Evolutionary conservation across 306 rosid species (phyloP), one percentile per base, ranked within the genome.

Genomic region (Luffa aegyptiaca): DNA sequence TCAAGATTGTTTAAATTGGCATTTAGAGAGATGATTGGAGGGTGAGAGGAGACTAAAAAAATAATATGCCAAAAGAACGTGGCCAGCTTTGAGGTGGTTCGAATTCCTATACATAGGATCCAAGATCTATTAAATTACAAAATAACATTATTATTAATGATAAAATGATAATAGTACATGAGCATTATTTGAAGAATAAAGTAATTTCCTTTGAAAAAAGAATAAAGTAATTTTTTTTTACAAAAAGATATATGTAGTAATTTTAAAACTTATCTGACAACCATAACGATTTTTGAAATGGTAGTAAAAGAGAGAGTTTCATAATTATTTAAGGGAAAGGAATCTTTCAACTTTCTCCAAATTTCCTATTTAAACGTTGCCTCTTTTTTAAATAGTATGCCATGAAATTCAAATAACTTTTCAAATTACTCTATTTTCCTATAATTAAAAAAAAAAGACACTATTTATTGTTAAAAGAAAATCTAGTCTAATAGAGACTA

Each of bases 71-170:
- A 44, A 65, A 42, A 31, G 26, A 72, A 72, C 77, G 77, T 72
- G 77, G 77, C 77, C 77, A 72, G 77, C 57, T 72, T 72, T 48
- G 59, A 72, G 53, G 37, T 46, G 42, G 58, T 72, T 72, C 42
- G 59, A 37, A 72, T 72, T 72, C 77, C 58, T 72, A 72, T 46
- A 72, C 77, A 26, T 72, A 26, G 53, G 77, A 72, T 72, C 77
- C 58, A 72, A 48, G 77, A 74, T 14, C 21, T 70, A 66, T 10
- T 44, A 44, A 44, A 70, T 45, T 42, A 69, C 75, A 42, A 69
- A 51, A 73, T 51, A 73, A 3, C 46, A 64, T 36, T 68, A 39
- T 11, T 46, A 72, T 10, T 48, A 72, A 72, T 26, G 48, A 46
- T 42, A 41, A 45, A 71, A 21, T 31, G 2, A 6, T 48, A 2